Percentiles rank a stretch among this genome's conserved stretches.
Conservation (phyloP, 2,329 filamentous ascomycete species). For the Pseudogymnoascus sp. region DNA sequence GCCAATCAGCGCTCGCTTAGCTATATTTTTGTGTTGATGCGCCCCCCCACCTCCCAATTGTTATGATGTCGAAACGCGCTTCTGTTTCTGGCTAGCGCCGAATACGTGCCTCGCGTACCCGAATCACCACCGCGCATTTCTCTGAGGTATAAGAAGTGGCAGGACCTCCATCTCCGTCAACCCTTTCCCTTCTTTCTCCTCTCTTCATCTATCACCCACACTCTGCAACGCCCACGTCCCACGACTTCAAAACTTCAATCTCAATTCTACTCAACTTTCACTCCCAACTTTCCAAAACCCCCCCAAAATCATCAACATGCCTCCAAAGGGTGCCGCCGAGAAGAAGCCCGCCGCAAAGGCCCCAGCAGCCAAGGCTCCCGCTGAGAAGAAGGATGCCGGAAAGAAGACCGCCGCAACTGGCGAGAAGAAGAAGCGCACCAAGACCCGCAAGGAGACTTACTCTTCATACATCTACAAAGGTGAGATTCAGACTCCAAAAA, state of each 20-base stretch:
- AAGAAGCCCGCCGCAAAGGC: conserved; percentile 99
- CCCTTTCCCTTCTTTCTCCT: conserved; percentile 20
- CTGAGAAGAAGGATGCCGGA: conserved; percentile 99
- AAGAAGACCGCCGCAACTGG: conserved; percentile 98
- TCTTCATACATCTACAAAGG: conserved; percentile 99
- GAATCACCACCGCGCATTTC: conserved; percentile 13
- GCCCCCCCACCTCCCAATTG: not conserved
- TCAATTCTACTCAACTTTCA: conserved; percentile 29
- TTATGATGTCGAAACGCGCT: conserved; percentile 13
- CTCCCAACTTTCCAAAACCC: conserved; percentile 23
- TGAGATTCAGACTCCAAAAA: conserved; percentile 39
- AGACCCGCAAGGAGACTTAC: conserved; percentile 99
- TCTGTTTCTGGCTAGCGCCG: not conserved
- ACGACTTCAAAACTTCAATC: conserved; percentile 17
- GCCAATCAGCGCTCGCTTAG: conserved; percentile 7
- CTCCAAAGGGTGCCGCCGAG: conserved; percentile 85
- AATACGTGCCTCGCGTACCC: conserved; percentile 10
- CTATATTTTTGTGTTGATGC: conserved; percentile 1
- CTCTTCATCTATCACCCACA: conserved; percentile 27
- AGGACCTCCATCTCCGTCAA: conserved; percentile 12
- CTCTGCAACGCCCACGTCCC: conserved; percentile 16
- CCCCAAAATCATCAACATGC: conserved; percentile 59
- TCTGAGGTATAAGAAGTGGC: conserved; percentile 14
- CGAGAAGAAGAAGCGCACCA: conserved; percentile 99
- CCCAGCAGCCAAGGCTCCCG: conserved; percentile 71